Percentiles rank a stretch among this genome's conserved stretches.
Evolutionary conservation across 2,329 filamentous ascomycete genomes (phyloP).

Genomic region (Botrytis paeoniae): DNA sequence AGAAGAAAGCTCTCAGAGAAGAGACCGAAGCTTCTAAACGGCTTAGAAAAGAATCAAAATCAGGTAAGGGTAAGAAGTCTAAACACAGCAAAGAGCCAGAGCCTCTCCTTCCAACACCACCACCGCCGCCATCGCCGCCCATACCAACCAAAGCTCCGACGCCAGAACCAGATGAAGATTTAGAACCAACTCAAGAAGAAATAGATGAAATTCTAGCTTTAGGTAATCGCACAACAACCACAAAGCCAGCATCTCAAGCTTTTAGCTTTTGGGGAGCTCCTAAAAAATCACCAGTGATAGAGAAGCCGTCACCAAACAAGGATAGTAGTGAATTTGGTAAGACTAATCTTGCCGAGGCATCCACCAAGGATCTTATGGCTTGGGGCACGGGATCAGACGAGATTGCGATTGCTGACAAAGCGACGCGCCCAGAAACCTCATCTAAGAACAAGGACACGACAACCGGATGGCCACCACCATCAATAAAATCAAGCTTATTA

Average conservation of each 20-base stretch:
- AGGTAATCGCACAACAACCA: neutral
- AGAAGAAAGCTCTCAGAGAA: slow-evolving; percentile 39
- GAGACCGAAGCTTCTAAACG: slow-evolving; percentile 39
- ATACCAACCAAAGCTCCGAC: slow-evolving; percentile 10
- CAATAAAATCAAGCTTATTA: slow-evolving; percentile 40
- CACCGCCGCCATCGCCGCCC: slow-evolving; percentile 11
- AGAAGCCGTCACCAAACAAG: slow-evolving; percentile 26
- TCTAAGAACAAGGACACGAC: slow-evolving; percentile 42
- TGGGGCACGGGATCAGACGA: slow-evolving; percentile 39
- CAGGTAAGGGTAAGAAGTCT: slow-evolving; percentile 40
- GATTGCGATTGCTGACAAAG: slow-evolving; percentile 52
- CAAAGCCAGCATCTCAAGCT: slow-evolving; percentile 29
- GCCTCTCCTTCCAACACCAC: slow-evolving; percentile 13
- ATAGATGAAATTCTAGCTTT: slow-evolving; percentile 28
- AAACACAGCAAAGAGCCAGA: slow-evolving; percentile 32
- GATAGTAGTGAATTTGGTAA: slow-evolving; percentile 29
- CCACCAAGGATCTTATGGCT: slow-evolving; percentile 41
- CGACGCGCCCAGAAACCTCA: slow-evolving; percentile 48
- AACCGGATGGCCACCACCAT: slow-evolving; percentile 39
- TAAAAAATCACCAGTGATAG: slow-evolving; percentile 41
- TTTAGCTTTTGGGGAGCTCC: slow-evolving; percentile 58
- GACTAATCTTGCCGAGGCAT: slow-evolving; percentile 23
- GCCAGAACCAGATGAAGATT: slow-evolving; percentile 10
- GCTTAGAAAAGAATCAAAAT: slow-evolving; percentile 38
- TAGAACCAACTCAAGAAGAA: slow-evolving; percentile 41